Base-by-base conservation (phyloP, 306 rosid species). In the Cyclanthera cordifolia region DNA sequence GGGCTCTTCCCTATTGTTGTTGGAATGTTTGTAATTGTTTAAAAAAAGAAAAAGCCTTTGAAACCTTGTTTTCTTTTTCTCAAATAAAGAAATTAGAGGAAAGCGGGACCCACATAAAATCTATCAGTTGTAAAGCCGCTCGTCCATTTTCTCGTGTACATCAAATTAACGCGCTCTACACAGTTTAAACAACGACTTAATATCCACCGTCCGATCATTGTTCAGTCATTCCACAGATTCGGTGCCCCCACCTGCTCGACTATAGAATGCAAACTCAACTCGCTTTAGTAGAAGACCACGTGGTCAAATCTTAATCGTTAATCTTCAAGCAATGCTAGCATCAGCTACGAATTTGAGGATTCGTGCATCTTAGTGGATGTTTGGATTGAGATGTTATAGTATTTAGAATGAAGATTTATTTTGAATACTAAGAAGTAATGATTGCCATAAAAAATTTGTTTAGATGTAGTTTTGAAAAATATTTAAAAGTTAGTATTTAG, bases 101-200 rank as follows among this genome's bases (percentile, higher is more conserved):
- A 11, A 39, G 27, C 21, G 50, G 68, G 74, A 67, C 77, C 50
- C 81, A 73, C 59, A 67, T 39, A 6, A 5, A 53, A 45, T 53
- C 73, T 51, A 73, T 76, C 14, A 51, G 56, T 72, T 69, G 81
- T 53, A 77, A 79, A 20, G 72, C 75, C 76, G 61, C 70, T 8
- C 0, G 8, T 5, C 30, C 41, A 0, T 48, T 9, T 37, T 28
- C 75, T 12, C 76, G 28, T 72, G 67, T 41, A 68, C 78, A 74
- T 70, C 73, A 64, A 43, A n/a, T 72, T 56, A 45, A 69, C 80
- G 69, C 69, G 74, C 60, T 10, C 52, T 8, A 32, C 69, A 6
- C 28, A 37, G 16, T 8, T 58, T 4, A 4, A 3, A 11, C 8
- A 34, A 1, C 21, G 70, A 64, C 70, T 6, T 6, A 0, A 0